Evolutionary conservation across 306 rosid species (phyloP).

Genomic region (Quercus ilex): DNA sequence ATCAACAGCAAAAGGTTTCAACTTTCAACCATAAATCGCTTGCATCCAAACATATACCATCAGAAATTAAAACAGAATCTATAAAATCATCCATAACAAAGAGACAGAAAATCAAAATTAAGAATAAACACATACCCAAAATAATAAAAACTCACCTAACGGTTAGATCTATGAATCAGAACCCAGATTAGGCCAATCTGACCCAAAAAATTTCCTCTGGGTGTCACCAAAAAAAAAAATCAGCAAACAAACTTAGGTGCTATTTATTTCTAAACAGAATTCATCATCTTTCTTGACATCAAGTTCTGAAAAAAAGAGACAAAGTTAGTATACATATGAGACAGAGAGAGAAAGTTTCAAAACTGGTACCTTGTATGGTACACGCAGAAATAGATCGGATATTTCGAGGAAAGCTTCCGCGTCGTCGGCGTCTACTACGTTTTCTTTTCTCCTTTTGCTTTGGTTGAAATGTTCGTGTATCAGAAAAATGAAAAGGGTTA

Average conservation of each 20-base stretch:
- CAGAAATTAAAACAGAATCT: not conserved
- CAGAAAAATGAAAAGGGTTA: not conserved
- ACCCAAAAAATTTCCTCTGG: not conserved
- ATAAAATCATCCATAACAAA: not conserved
- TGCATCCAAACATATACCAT: not conserved
- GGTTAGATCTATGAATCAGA: conserved; percentile 12
- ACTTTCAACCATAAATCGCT: too few species aligned
- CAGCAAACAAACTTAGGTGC: too few species aligned
- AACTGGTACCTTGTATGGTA: too few species aligned
- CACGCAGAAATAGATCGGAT: too few species aligned
- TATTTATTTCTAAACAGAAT: too few species aligned
- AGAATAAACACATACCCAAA: not conserved
- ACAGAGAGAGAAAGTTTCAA: too few species aligned
- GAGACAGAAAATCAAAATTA: not conserved
- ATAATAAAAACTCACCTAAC: conserved; percentile 5
- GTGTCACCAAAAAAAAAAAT: too few species aligned
- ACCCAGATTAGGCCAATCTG: not conserved
- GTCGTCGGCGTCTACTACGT: too few species aligned
- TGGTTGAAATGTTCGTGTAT: conserved; percentile 15
- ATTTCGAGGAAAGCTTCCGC: too few species aligned
- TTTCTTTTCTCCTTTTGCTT: not conserved
- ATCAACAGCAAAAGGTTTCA: not conserved
- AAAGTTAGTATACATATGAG: too few species aligned
- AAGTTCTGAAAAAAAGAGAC: not conserved
- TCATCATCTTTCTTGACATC: not conserved